Base-by-base conservation (phyloP, 2,329 filamentous ascomycete genomes). In the Fusarium sororula region DNA sequence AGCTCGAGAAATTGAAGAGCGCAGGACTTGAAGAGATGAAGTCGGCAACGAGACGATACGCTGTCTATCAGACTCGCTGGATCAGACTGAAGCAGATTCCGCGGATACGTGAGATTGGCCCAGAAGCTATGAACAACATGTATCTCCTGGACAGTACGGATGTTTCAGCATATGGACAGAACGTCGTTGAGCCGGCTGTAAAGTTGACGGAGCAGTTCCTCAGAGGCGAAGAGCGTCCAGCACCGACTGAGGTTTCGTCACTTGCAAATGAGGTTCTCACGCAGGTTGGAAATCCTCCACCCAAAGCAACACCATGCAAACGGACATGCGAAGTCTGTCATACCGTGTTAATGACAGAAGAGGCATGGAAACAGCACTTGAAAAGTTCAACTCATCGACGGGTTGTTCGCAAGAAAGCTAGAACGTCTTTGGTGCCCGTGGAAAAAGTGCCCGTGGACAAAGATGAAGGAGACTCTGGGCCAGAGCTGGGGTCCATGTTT, bases 81-180 rank as follows among this genome's bases (percentile, higher is more conserved):
- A 97, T 98, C 63, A 89, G 92, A 22, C 89, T 92, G 75, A 97
- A 97, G 79, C 88, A 97, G 32, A 87, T 96, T 47, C 90, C 92
- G 15, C 90, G 91, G 2, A 84, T 96, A 35, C 86, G 84, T 42
- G 87, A 89, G 24, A 86, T 89, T 41, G 86, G 83, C 6, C 82
- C 86, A 22, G 82, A 85, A 14, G 85, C 86, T 3, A 80, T 89
- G 57, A 81, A 88, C 28, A 89, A 85, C 41, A 84, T 98, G 3
- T 98, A 93, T 80, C 83, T 98, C 5, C 83, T 98, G 3, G 94
- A 99, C 82, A 93, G 93, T 71, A 94, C 92, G 5, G 87, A 96
- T 74, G 84, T 91, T 5, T 78, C 85, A 0, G 79, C 82, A 4
- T 98, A 94, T 87, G 77, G 86, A 1, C 80, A 86, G 1, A 84